Conservation (phyloP, 495 filamentous ascomycete species). For the Lepidopterella palustris region DNA sequence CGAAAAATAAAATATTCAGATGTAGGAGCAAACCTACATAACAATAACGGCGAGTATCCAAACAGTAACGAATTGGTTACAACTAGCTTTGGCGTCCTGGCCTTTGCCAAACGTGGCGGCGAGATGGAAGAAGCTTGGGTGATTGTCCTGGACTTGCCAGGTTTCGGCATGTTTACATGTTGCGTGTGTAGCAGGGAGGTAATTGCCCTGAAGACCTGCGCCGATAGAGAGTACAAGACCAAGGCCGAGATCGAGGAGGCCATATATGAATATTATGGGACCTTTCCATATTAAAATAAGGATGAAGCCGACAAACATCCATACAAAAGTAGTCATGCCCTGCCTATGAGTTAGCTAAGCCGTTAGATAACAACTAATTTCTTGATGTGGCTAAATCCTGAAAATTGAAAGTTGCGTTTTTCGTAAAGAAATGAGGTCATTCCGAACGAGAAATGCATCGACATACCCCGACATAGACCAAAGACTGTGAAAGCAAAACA, state of each 20-base stretch:
- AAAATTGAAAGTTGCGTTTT: no score
- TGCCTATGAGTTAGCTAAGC: conserved; percentile 3
- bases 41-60: conserved; percentile 6
- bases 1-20: neutral
- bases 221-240: conserved; percentile 3
- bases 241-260: conserved; percentile 16
- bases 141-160: conserved; percentile 11
- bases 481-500: conserved; percentile 7
- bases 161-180: conserved; percentile 7
- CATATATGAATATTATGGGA: conserved; percentile 8
- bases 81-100: neutral
- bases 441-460: neutral
- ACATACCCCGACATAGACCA: conserved; percentile 13
- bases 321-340: conserved; percentile 12
- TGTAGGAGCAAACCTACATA: conserved; percentile 5
- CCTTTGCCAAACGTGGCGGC: neutral
- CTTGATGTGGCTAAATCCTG: neutral
- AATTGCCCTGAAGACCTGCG: conserved; percentile 10
- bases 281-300: conserved; percentile 7
- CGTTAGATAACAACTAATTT: neutral
- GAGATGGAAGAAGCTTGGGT: conserved; percentile 14
- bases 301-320: conserved; percentile 14
- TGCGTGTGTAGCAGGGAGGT: conserved; percentile 6
- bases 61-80: conserved; percentile 8
- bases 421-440: no score